phyloP scores from a whole-genome alignment of 768 basidiomycete species.

The Pulveroboletus ravenelii region DNA sequence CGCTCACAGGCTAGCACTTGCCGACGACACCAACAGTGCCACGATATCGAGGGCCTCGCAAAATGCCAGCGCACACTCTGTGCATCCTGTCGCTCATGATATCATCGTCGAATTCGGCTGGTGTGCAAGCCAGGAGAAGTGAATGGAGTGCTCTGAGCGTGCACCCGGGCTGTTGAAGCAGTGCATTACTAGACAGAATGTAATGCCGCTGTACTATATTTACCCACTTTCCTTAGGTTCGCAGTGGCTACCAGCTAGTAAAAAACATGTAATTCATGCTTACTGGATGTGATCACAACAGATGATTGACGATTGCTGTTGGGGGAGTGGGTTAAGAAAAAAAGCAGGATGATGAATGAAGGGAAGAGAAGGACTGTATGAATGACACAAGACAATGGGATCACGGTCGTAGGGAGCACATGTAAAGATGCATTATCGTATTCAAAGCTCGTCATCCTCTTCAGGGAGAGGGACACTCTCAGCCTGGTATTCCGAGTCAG shows the following conservation, averaged over 20 bases:
- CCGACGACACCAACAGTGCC: too few relatives aligned
- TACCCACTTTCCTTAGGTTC: conserved; percentile 4
- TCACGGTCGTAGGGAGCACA: conserved; percentile 19
- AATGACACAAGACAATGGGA: conserved; percentile 19
- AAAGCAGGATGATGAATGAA: conserved; percentile 17
- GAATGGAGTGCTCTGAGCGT: too few relatives aligned
- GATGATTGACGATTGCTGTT: conserved; percentile 23
- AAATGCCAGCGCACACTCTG: too few relatives aligned
- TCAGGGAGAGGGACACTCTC: conserved; percentile 93
- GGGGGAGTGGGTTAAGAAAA: conserved; percentile 15
- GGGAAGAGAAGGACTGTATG: conserved; percentile 11
- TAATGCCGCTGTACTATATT: not conserved
- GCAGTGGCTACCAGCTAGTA: not conserved
- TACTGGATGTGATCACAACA: conserved; percentile 23
- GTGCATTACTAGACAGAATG: too few relatives aligned
- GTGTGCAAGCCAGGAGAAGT: too few relatives aligned
- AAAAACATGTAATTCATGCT: conserved; percentile 18
- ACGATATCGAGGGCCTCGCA: too few relatives aligned
- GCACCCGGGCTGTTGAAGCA: too few relatives aligned
- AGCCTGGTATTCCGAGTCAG: conserved; percentile 46
- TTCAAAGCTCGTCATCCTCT: conserved; percentile 86
- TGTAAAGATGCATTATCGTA: conserved; percentile 13
- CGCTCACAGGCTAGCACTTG: too few relatives aligned
- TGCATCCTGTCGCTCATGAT: too few relatives aligned
- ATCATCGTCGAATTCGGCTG: too few relatives aligned